A percentile compares a stretch with the other conserved stretches of the same genome.
Evolutionary conservation across 2,329 filamentous ascomycete species (phyloP).

Genomic region (Epicoccum nigrum): DNA sequence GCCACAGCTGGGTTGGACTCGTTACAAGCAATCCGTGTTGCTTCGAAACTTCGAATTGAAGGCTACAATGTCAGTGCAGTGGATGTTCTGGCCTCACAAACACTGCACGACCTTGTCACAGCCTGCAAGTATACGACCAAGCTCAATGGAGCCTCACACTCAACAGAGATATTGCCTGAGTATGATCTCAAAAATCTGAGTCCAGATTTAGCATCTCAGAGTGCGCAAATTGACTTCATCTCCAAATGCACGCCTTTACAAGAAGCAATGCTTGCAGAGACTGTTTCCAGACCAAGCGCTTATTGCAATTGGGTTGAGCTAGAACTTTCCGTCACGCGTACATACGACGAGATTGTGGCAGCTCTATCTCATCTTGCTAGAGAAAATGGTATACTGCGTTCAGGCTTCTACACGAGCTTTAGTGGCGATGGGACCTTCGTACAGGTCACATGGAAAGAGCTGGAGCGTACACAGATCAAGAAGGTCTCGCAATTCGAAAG

Average conservation of each 20-base stretch:
- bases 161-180: background rate
- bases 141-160: background rate
- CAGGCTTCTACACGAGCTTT: constrained; percentile 67
- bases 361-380: constrained; percentile 30
- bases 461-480: constrained; percentile 56
- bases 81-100: constrained; percentile 65
- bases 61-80: constrained; percentile 64
- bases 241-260: constrained; percentile 75
- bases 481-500: constrained; percentile 50
- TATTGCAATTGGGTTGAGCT: constrained; percentile 84
- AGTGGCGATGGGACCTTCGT: constrained; percentile 57
- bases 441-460: constrained; percentile 67
- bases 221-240: constrained; percentile 42
- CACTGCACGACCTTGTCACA: constrained; percentile 43
- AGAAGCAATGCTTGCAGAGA: constrained; percentile 80
- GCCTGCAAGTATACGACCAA: constrained; percentile 21
- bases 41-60: constrained; percentile 65
- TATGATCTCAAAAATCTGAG: background rate
- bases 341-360: constrained; percentile 49
- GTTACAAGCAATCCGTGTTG: constrained; percentile 65
- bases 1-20: constrained; percentile 69
- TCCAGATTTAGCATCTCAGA: background rate
- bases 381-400: constrained; percentile 71
- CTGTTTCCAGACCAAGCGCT: constrained; percentile 60
- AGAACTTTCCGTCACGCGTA: constrained; percentile 53